Evolutionary conservation across 2,329 filamentous ascomycete species (phyloP).

Genomic region (Emergomyces pasteurianus): DNA sequence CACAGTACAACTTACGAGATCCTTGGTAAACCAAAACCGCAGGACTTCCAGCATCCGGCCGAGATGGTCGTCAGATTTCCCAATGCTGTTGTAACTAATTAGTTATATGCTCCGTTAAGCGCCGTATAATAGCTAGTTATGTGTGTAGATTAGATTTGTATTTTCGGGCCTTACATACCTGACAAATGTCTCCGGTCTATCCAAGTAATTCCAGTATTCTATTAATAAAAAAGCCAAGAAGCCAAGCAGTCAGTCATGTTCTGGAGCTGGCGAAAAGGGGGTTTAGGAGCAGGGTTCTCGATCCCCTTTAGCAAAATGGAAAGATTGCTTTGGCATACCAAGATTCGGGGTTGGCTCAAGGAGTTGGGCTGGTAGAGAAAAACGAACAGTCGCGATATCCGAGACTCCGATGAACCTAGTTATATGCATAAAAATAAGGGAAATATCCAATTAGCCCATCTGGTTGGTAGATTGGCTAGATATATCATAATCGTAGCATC

Average conservation of each 20-base stretch:
- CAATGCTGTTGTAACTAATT: constrained; percentile 43
- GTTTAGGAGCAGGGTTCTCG: not conserved
- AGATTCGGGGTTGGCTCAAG: constrained; percentile 93
- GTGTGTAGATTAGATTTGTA: constrained; percentile 1
- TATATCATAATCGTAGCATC: not conserved
- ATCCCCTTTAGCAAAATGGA: too few species aligned
- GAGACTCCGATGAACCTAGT: constrained; percentile 85
- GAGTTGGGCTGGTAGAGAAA: constrained; percentile 89
- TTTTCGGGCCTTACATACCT: constrained; percentile 33
- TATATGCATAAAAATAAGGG: constrained; percentile 3
- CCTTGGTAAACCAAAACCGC: constrained; percentile 98
- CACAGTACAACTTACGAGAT: constrained; percentile 57
- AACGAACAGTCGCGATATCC: constrained; percentile 89
- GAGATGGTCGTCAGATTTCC: constrained; percentile 79
- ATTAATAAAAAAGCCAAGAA: constrained; percentile 2
- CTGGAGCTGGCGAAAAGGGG: not conserved
- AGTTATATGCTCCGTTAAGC: constrained; percentile 1
- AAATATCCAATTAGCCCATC: constrained; percentile 4
- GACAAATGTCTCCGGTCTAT: constrained; percentile 82
- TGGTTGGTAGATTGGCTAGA: not conserved
- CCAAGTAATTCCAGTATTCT: constrained; percentile 99
- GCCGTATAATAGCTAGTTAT: too few species aligned
- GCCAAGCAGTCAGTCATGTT: not conserved
- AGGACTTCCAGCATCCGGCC: constrained; percentile 92
- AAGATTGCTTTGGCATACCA: constrained; percentile 33